Evolutionary conservation across 148 eudicot species (phyloP), one percentile per base, ranked within the genome.

Genomic region (Drosera capensis): DNA sequence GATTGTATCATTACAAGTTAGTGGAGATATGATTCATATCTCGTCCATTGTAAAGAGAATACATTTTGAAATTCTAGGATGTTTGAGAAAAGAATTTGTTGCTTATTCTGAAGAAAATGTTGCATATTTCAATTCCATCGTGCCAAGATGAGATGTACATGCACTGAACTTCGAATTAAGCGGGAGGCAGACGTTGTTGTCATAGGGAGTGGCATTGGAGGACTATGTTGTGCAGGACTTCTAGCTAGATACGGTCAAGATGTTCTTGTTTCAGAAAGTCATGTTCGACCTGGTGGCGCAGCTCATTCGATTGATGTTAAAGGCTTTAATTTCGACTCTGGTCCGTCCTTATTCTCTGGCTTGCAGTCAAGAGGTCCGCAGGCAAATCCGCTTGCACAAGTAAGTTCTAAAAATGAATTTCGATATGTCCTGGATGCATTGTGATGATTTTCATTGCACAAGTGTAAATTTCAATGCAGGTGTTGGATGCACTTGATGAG

Each of bases 301-400:
- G 93, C 97, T 51, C 97, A 84, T 75, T 65, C 97, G 5, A 84
- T 90, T 61, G 70, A 80, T 25, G 74, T 75, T 23, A 75, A 84
- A 68, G 97, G 64, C 54, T 90, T 68, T 65, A 84, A 73, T 26
- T 84, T 90, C 46, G 97, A 90, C 47, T 90, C 95, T 14, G 97
- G 95, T 11, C 97, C 97, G 11, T 90, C 97, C 56, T 60, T 90
- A 45, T 90, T 90, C 68, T 90, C 97, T 21, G 94, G 97, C 11
- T 78, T 90, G 58, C 87, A 90, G 44, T 84, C 97, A 23, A 71
- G 97, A 72, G 97, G 97, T 75, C 95, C 66, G 36, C 97, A 90
- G 65, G 97, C 97, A 17, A 90, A 90, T 54, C 97, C 97, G 12
- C 81, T 90, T 43, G 95, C 93, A 22, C 97, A 84, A 73, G 94